Conservation (phyloP, 345 rosid genomes). For the Boechera divaricarpa region DNA sequence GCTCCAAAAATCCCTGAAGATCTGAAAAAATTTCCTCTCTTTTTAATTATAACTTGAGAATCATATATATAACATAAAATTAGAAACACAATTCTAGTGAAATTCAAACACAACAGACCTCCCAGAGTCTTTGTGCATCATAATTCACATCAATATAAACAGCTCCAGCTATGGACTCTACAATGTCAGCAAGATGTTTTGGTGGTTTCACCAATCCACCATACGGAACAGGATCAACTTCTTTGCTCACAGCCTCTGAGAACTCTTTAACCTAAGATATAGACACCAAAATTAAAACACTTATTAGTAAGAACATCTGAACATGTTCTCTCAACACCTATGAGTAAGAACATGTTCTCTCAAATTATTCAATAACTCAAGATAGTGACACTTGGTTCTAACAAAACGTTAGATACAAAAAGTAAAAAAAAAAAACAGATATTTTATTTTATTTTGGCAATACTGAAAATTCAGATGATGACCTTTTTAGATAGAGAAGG, state of each 20-base stretch:
- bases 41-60: not conserved
- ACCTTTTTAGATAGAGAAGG: conserved; percentile 46
- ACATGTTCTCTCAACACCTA: not conserved
- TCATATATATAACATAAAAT: not conserved
- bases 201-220: conserved; percentile 67
- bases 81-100: not conserved
- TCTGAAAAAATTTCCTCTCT: conserved; percentile 28
- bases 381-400: no score
- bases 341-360: no score
- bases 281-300: not conserved
- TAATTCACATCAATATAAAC: conserved; percentile 32
- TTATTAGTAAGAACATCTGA: not conserved
- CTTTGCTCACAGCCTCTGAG: conserved; percentile 33
- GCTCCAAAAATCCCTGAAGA: conserved; percentile 64
- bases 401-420: no score
- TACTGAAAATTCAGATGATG: not conserved
- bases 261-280: conserved; percentile 52
- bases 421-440: no score
- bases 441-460: no score
- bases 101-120: conserved; percentile 47
- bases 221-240: conserved; percentile 47
- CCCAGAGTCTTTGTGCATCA: conserved; percentile 62
- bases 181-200: conserved; percentile 59
- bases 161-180: conserved; percentile 72
- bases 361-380: not conserved